Evolutionary conservation across 345 rosid species (phyloP).

Genomic region (Abelmoschus esculentus): DNA sequence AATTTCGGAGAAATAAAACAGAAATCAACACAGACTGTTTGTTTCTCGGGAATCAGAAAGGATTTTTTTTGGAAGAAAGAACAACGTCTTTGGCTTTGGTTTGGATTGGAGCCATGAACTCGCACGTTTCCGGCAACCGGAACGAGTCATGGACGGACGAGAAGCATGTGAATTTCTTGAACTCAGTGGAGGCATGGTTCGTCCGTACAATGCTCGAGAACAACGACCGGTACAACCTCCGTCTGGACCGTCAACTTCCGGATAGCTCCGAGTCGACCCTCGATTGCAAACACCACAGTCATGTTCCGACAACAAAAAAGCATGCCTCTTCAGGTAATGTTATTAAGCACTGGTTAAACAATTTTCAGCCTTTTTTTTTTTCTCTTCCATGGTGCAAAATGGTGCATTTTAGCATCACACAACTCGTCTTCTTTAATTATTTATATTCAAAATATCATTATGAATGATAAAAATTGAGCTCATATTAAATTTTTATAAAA

Average conservation of each 20-base stretch:
- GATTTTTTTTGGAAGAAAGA: neutral
- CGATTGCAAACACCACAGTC: conserved; percentile 18
- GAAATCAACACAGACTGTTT: neutral
- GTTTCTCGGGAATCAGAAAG: neutral
- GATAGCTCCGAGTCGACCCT: conserved; percentile 34
- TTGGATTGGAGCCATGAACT: conserved; percentile 5
- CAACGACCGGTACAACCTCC: conserved; percentile 17
- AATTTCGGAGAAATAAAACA: too few species aligned
- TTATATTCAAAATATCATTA: too few species aligned
- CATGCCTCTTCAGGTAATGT: conserved; percentile 8
- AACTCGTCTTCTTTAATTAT: too few species aligned
- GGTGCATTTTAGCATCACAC: too few species aligned
- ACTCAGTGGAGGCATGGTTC: conserved; percentile 33
- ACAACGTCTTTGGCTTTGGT: neutral
- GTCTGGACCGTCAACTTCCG: conserved; percentile 34
- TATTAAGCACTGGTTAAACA: too few species aligned
- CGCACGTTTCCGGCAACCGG: neutral
- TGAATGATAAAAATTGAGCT: too few species aligned
- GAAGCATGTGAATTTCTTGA: conserved; percentile 29
- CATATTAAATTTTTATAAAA: too few species aligned
- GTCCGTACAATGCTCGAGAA: conserved; percentile 29
- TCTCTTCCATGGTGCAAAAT: neutral
- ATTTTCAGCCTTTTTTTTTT: neutral
- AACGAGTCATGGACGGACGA: conserved; percentile 32
- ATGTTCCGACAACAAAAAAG: conserved; percentile 11